Conservation (phyloP, 345 rosid species). For the Linum usitatissimum region DNA sequence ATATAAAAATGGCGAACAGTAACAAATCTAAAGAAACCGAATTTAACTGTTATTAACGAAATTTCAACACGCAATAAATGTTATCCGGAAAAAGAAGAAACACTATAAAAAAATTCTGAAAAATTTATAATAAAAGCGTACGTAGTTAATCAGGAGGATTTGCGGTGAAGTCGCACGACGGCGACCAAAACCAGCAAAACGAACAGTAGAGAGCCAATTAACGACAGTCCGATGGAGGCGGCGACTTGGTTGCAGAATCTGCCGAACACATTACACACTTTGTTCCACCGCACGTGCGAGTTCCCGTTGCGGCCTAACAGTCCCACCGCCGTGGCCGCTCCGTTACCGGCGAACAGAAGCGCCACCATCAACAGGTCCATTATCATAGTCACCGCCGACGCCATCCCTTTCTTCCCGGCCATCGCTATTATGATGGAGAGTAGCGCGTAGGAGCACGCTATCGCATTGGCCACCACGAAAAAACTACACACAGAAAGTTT, state of each 20-base stretch:
- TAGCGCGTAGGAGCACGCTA: conserved; percentile 46
- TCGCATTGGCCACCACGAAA: conserved; percentile 39
- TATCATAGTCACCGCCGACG: conserved; percentile 13
- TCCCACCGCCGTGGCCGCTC: conserved; percentile 51
- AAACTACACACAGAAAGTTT: conserved; percentile 23
- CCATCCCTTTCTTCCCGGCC: conserved; percentile 20
- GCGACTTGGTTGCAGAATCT: conserved; percentile 42
- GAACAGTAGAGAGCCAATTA: conserved; percentile 34
- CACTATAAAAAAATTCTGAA: too few species aligned
- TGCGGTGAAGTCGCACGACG: conserved; percentile 22
- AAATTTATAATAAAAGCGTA: too few species aligned
- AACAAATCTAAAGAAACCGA: too few species aligned
- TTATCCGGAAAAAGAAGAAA: too few species aligned
- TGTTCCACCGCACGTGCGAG: conserved; percentile 48
- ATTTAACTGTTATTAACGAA: too few species aligned
- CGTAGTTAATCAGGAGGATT: neutral
- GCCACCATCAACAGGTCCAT: conserved; percentile 46
- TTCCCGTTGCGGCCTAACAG: conserved; percentile 50
- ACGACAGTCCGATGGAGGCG: conserved; percentile 24
- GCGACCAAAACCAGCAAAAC: conserved; percentile 32
- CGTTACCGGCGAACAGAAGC: conserved; percentile 41
- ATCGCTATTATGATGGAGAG: conserved; percentile 29
- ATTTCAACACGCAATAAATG: too few species aligned
- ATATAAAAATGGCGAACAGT: too few species aligned
- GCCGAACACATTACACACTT: conserved; percentile 48